phyloP scores from a whole-genome alignment of 768 basidiomycete genomes.

The Strobilomyces dryophilus region DNA sequence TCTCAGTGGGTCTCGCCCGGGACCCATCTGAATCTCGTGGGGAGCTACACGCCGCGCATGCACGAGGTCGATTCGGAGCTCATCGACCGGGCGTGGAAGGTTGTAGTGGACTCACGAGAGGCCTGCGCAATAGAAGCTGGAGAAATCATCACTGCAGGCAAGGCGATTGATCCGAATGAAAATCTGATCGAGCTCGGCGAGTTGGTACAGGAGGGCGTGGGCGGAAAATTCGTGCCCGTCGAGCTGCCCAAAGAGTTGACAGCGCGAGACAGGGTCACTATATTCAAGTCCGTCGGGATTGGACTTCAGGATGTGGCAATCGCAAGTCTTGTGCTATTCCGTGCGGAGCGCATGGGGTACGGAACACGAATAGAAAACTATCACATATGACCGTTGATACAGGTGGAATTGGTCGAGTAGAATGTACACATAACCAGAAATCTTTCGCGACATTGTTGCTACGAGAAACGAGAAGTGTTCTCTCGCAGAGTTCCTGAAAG shows the following conservation, averaged over 20 bases:
- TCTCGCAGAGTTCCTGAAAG: neutral
- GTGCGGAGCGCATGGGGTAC: conserved; percentile 49
- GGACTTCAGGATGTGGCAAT: conserved; percentile 88
- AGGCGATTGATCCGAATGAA: conserved; percentile 36
- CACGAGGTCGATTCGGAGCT: conserved; percentile 63
- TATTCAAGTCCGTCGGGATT: conserved; percentile 88
- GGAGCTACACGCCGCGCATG: conserved; percentile 82
- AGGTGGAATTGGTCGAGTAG: neutral
- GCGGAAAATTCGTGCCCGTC: conserved; percentile 10
- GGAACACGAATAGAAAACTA: conserved; percentile 50
- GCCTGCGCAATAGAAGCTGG: conserved; percentile 79
- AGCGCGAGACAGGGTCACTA: conserved; percentile 49
- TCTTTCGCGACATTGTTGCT: neutral
- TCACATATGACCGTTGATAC: conserved; percentile 27
- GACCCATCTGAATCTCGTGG: conserved; percentile 71
- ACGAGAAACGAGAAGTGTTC: neutral
- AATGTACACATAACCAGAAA: neutral
- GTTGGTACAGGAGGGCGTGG: conserved; percentile 32
- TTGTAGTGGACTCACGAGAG: conserved; percentile 71
- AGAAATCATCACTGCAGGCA: conserved; percentile 56
- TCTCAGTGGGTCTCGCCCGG: conserved; percentile 57
- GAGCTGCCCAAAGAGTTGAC: conserved; percentile 10
- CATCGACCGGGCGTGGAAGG: conserved; percentile 47
- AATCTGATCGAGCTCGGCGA: conserved; percentile 70
- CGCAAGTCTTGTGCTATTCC: conserved; percentile 59